These are phyloP conservation scores for Blastocystis sp. DNA, from an alignment of 352 stramenopile genomes.

Conservation along the genomic window DNA sequence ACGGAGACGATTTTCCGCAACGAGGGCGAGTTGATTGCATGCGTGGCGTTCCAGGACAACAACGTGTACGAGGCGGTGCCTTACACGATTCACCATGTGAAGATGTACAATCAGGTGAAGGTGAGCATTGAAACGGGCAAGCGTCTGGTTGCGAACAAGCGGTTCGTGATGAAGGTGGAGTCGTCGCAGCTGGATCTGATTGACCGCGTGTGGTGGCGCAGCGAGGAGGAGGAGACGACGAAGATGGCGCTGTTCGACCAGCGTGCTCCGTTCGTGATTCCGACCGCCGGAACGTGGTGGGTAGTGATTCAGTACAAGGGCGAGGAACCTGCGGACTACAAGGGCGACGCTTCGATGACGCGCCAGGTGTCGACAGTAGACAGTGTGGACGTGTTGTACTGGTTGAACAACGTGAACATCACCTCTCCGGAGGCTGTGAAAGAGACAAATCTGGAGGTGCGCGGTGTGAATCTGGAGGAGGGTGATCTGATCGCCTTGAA, in stretches of 20 bases:
- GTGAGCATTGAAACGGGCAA: neutral
- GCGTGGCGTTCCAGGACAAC: neutral
- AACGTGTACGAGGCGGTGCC: neutral
- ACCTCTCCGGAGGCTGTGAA: neutral
- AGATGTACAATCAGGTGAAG: conserved; percentile 4
- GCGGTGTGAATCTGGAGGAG: neutral
- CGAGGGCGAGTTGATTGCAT: conserved; percentile 4
- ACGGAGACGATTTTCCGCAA: neutral
- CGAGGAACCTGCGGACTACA: neutral
- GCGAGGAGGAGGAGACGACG: neutral
- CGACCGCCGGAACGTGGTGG: conserved; percentile 9
- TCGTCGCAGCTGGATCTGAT: neutral
- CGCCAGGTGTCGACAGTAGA: conserved; percentile 5
- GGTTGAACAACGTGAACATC: neutral
- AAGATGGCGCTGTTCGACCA: neutral
- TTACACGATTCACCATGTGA: neutral
- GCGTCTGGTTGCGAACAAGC: conserved; percentile 20
- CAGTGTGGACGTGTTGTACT: conserved; percentile 30
- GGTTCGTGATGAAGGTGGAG: neutral
- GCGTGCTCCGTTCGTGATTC: neutral
- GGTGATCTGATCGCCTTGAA: conserved; percentile 15
- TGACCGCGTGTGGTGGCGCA: neutral
- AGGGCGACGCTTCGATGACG: neutral
- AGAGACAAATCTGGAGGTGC: neutral
- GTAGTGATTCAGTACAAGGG: conserved; percentile 28